A percentile compares a stretch with the other conserved stretches of the same genome.
These are phyloP conservation scores for Citrus maxima DNA, from an alignment of 345 rosid species.

Conservation along the genomic window DNA sequence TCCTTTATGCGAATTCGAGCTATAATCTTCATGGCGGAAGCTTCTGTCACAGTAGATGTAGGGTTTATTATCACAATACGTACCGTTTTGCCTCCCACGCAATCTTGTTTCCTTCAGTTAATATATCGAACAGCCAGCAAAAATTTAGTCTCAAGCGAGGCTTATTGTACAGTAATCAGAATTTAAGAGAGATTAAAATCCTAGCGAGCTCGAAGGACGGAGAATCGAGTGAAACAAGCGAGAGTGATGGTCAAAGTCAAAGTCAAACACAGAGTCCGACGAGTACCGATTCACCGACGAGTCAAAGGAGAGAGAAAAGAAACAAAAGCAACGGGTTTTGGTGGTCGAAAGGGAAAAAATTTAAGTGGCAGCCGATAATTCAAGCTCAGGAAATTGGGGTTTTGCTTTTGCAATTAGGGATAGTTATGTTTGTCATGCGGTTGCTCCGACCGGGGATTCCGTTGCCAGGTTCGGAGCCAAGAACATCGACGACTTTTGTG, in stretches of 20 bases:
- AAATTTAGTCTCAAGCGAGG: slow-evolving; percentile 31
- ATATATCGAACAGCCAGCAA: slow-evolving; percentile 2
- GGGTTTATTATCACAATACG: slow-evolving; percentile 35
- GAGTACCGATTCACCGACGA: slow-evolving; percentile 31
- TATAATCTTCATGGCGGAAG: slow-evolving; percentile 34
- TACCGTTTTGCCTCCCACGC: slow-evolving; percentile 31
- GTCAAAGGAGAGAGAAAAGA: slow-evolving; percentile 51
- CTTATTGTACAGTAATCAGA: slow-evolving; percentile 25
- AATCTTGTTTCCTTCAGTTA: slow-evolving; percentile 21
- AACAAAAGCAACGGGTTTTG: slow-evolving; percentile 44
- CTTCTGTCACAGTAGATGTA: slow-evolving; percentile 31
- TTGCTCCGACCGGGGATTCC: slow-evolving; percentile 86
- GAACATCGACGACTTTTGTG: slow-evolving; percentile 52
- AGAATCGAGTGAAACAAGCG: slow-evolving; percentile 51
- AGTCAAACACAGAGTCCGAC: slow-evolving; percentile 26
- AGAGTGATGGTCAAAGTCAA: slow-evolving; percentile 35
- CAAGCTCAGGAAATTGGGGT: slow-evolving; percentile 79
- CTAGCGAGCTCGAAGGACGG: slow-evolving; percentile 69
- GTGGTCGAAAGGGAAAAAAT: slow-evolving; percentile 66
- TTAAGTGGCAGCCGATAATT: slow-evolving; percentile 82
- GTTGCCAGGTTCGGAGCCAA: slow-evolving; percentile 79
- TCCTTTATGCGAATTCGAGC: slow-evolving; percentile 14
- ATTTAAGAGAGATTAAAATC: slow-evolving; percentile 29
- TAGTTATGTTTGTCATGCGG: slow-evolving; percentile 79
- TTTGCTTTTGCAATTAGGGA: slow-evolving; percentile 69